Evolutionary conservation across 2,329 filamentous ascomycete species (phyloP), one percentile per base, ranked within the genome.

Genomic region (Cladorrhinum sp.): DNA sequence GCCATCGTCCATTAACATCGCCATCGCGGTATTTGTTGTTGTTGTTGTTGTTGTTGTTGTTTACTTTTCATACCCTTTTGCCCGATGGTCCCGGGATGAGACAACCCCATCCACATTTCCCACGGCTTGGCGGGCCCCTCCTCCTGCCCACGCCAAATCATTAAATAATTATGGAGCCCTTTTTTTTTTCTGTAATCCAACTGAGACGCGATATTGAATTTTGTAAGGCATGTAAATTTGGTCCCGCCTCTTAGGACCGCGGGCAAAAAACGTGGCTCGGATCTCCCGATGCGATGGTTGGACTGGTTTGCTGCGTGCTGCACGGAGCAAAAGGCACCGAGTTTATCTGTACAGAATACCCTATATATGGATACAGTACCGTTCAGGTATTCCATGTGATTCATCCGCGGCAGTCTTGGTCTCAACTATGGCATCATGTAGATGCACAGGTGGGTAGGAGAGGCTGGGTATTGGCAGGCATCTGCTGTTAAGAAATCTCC

Each of bases 181-280:
- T n/a, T n/a, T 28, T 28, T 30, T 16, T 21, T 51, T 39, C 24
- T 49, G 26, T 30, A 49, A 58, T 62, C 48, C 58, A 39, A 24
- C 61, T 52, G 59, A 64, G 60, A 64, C 62, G 54, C 51, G 52
- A 55, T 50, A 62, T 55, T n/a, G 21, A 39, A 36, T 42, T 21
- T 42, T 21, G 30, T 26, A 14, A 55, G 18, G 33, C 12, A 30
- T 39, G 53, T 42, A 46, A 55, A 42, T 30, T 55, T 55, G 20
- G n/a, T 55, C 33, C 53, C 53, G 53, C 53, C 18, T 46, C 53
- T 39, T 23, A 28, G 33, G 49, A 49, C 21, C 54, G 42, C 30
- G 21, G 39, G 42, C n/a, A 18, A 46, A 21, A 57, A 28, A 20
- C 30, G 10, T 49, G 54, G 30, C 24, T 57, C 36, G 54, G 54